These are phyloP conservation scores for Aureobasidium lini DNA, from an alignment of 2,329 filamentous ascomycete species.

Conservation along the genomic window DNA sequence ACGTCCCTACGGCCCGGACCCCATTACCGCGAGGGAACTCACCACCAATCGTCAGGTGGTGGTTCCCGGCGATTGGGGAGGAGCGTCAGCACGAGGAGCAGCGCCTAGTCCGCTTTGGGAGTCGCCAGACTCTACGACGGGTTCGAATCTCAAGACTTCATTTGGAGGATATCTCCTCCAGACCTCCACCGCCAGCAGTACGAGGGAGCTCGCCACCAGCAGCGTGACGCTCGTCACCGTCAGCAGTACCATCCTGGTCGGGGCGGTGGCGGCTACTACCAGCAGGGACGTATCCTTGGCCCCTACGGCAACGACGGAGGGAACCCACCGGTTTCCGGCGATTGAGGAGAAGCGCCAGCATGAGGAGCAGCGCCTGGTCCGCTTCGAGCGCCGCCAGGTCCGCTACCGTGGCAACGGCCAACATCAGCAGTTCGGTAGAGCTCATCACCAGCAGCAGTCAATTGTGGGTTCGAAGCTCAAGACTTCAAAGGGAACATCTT, in stretches of 20 bases:
- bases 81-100: slow-evolving; percentile 17
- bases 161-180: too few species aligned
- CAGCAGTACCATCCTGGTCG: not conserved
- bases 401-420: not conserved
- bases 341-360: slow-evolving; percentile 21
- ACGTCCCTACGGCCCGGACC: slow-evolving; percentile 64
- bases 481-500: slow-evolving; percentile 63
- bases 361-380: slow-evolving; percentile 1
- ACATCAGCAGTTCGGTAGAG: not conserved
- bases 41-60: too few species aligned
- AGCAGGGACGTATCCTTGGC: not conserved
- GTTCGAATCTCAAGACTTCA: not conserved
- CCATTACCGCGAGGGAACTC: slow-evolving; percentile 53
- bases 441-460: too few species aligned
- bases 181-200: too few species aligned
- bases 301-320: not conserved
- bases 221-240: not conserved
- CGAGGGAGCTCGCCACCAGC: too few species aligned
- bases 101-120: not conserved
- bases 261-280: not conserved
- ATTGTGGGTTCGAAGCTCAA: too few species aligned
- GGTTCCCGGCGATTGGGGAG: slow-evolving; percentile 30
- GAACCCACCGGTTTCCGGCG: not conserved
- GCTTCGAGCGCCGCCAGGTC: not conserved
- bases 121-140: not conserved